phyloP scores from a whole-genome alignment of 768 basidiomycete genomes.

The Arthromyces matolae region DNA sequence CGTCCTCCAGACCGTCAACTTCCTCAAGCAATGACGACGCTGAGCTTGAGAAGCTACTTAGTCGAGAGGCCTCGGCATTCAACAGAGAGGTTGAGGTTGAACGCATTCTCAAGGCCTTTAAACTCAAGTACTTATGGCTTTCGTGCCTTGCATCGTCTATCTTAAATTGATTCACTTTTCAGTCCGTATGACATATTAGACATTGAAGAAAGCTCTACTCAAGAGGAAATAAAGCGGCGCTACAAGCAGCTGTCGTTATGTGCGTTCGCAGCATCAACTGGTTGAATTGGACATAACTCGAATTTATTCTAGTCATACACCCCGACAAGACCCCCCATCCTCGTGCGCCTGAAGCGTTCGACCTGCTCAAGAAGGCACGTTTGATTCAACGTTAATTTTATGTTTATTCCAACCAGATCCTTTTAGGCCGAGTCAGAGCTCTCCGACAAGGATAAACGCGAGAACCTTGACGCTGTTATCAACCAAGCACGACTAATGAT shows the following conservation, averaged over 20 bases:
- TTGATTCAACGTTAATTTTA: neutral
- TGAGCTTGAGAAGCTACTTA: constrained; percentile 79
- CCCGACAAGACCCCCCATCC: constrained; percentile 94
- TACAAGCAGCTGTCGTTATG: constrained; percentile 83
- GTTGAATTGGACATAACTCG: constrained; percentile 1
- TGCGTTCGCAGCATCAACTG: constrained; percentile 35
- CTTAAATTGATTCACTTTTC: constrained; percentile 5
- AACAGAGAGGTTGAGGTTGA: constrained; percentile 88
- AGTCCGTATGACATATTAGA: constrained; percentile 95
- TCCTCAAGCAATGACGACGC: constrained; percentile 31
- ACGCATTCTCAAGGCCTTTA: constrained; percentile 91
- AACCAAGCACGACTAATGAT: constrained; percentile 67
- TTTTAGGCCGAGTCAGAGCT: constrained; percentile 80
- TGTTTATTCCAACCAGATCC: neutral
- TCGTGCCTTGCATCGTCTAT: neutral
- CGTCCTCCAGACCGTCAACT: constrained; percentile 21
- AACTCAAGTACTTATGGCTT: constrained; percentile 71
- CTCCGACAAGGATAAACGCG: constrained; percentile 72
- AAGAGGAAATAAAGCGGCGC: constrained; percentile 86
- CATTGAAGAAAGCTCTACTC: constrained; percentile 63
- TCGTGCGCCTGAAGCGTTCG: constrained; percentile 89
- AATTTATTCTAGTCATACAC: constrained; percentile 73
- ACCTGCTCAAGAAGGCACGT: constrained; percentile 84
- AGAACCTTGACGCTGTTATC: constrained; percentile 77
- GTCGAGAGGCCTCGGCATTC: constrained; percentile 78